Percentiles rank a stretch among this genome's conserved stretches.
Conservation (phyloP, 1,284 basidiomycete species). For the Leccinum angustisporum region DNA sequence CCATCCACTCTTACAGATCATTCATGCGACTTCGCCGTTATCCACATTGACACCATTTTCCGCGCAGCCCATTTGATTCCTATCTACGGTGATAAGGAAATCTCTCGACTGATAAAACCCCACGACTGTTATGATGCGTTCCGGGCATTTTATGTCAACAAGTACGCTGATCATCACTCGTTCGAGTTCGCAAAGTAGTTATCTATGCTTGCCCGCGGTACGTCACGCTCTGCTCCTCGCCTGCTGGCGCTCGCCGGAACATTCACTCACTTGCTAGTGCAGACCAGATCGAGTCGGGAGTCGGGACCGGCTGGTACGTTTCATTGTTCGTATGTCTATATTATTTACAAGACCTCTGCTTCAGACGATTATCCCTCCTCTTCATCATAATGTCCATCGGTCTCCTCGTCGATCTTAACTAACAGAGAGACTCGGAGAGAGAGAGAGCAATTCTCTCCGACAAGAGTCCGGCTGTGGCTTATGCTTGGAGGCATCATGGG, state of each 20-base stretch:
- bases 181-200: neutral
- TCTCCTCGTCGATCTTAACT: slow-evolving; percentile 58
- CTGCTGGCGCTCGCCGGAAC: no score
- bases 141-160: neutral
- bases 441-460: no score
- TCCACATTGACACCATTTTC: neutral
- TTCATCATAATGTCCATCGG: slow-evolving; percentile 73
- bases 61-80: neutral
- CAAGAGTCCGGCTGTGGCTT: no score
- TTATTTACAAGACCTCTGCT: slow-evolving; percentile 49
- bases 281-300: no score
- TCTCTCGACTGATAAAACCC: neutral
- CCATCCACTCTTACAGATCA: neutral
- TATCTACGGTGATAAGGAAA: neutral
- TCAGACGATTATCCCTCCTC: slow-evolving; percentile 60
- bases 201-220: neutral
- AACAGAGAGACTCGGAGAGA: slow-evolving; percentile 28
- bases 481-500: no score
- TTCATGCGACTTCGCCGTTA: neutral
- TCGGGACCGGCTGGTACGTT: no score
- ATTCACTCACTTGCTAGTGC: no score
- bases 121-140: neutral
- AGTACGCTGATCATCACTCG: neutral
- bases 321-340: no score
- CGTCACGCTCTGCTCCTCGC: no score